These are phyloP conservation scores for Lactuca saligna DNA, from an alignment of 129 eudicot species.

Conservation along the genomic window DNA sequence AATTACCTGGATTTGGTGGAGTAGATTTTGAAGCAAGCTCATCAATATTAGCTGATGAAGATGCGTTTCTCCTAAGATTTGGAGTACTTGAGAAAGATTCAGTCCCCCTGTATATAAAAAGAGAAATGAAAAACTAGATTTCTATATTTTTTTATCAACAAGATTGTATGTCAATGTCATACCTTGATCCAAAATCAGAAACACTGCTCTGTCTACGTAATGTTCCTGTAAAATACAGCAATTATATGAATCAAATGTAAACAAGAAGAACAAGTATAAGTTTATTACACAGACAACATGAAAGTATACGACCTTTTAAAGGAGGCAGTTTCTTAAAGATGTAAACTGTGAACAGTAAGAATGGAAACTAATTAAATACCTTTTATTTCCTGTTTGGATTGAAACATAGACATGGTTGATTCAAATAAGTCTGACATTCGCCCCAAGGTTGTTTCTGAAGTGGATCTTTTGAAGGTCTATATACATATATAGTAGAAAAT, in stretches of 20 bases:
- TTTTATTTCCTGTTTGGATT: slow-evolving; percentile 55
- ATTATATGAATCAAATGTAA: neutral
- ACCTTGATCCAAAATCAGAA: slow-evolving; percentile 70
- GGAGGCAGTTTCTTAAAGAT: neutral
- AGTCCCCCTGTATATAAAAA: slow-evolving; percentile 47
- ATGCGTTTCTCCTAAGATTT: slow-evolving; percentile 76
- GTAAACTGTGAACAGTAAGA: neutral
- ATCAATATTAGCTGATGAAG: slow-evolving; percentile 63
- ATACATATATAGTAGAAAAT: slow-evolving; percentile 9
- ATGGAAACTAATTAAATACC: slow-evolving; percentile 32
- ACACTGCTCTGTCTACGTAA: slow-evolving; percentile 86
- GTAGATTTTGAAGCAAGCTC: slow-evolving; percentile 45
- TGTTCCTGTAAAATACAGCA: slow-evolving; percentile 44
- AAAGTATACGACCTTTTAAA: neutral
- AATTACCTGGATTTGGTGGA: slow-evolving; percentile 62
- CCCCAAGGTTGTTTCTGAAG: slow-evolving; percentile 69
- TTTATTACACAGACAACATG: neutral
- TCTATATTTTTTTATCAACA: neutral
- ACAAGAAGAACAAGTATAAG: neutral
- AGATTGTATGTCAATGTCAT: slow-evolving; percentile 9
- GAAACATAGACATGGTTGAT: slow-evolving; percentile 60
- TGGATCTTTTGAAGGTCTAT: slow-evolving; percentile 66
- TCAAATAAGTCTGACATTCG: slow-evolving; percentile 75
- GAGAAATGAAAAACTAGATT: neutral
- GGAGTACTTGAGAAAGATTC: slow-evolving; percentile 55